These are phyloP conservation scores for Rheum nobile DNA, from an alignment of 148 eudicot species.

Conservation along the genomic window DNA sequence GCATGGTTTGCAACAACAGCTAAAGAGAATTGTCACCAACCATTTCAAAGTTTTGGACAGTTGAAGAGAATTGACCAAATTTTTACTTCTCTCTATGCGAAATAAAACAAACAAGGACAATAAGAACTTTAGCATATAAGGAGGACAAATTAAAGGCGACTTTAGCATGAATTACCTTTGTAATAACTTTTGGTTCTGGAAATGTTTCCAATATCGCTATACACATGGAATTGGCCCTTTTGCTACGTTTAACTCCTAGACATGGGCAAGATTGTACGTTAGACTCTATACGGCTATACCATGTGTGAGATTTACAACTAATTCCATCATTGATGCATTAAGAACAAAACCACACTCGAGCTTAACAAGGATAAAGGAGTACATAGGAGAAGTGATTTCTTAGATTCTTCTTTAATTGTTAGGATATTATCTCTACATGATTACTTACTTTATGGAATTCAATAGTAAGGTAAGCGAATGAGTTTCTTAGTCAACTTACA, in stretches of 20 bases:
- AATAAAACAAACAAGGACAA: background rate
- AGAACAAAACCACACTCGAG: no score
- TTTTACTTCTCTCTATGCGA: background rate
- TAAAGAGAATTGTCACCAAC: slow-evolving; percentile 85
- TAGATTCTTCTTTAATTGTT: background rate
- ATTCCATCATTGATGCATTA: background rate
- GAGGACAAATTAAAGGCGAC: background rate
- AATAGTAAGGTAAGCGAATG: background rate
- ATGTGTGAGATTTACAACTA: no score
- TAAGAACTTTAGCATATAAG: background rate
- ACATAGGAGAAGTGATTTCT: background rate
- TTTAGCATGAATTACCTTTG: slow-evolving; percentile 50
- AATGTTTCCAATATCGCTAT: slow-evolving; percentile 83
- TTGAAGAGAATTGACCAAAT: slow-evolving; percentile 41
- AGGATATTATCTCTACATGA: background rate
- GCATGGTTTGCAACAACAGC: slow-evolving; percentile 99
- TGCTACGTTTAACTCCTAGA: slow-evolving; percentile 71
- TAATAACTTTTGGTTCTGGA: slow-evolving; percentile 86
- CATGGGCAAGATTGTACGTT: slow-evolving; percentile 1
- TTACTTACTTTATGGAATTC: background rate
- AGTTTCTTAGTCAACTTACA: slow-evolving; percentile 44
- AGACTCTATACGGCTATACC: background rate
- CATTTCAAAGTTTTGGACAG: slow-evolving; percentile 55
- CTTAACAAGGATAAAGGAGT: background rate
- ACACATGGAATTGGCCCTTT: slow-evolving; percentile 66